phyloP scores from a whole-genome alignment of 805 yeast species.

The Phaffomyces thermotolerans region DNA sequence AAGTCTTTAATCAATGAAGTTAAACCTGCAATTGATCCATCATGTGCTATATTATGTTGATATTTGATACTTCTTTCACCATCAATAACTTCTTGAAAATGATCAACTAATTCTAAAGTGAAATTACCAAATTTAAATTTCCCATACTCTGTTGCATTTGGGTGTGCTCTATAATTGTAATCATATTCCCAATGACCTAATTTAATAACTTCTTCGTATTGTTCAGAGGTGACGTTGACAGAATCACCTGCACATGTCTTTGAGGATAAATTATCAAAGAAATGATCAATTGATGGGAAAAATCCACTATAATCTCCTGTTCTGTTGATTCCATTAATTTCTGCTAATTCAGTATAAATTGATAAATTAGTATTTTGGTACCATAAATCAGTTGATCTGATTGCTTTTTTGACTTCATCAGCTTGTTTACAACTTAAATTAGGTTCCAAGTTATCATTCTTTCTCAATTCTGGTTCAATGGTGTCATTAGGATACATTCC shows the following conservation, averaged over 20 bases:
- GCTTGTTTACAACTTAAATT: constrained; percentile 29
- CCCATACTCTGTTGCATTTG: constrained; percentile 30
- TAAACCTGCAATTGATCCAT: constrained; percentile 31
- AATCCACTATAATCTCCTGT: constrained; percentile 15
- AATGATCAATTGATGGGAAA: constrained; percentile 33
- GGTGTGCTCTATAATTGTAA: constrained; percentile 28
- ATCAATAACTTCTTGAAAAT: constrained; percentile 22
- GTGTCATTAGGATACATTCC: constrained; percentile 32
- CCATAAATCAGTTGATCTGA: constrained; percentile 29
- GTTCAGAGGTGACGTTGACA: constrained; percentile 24
- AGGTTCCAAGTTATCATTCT: constrained; percentile 32
- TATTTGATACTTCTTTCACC: constrained; percentile 19
- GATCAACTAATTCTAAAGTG: constrained; percentile 29
- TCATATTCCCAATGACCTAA: constrained; percentile 40
- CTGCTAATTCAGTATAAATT: constrained; percentile 21
- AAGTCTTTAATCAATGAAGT: constrained; percentile 29
- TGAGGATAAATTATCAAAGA: constrained; percentile 34
- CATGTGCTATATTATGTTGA: constrained; percentile 5
- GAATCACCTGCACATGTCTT: constrained; percentile 33
- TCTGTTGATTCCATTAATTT: constrained; percentile 17
- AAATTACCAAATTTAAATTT: constrained; percentile 30
- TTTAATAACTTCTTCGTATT: constrained; percentile 34
- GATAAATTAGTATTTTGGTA: constrained; percentile 27
- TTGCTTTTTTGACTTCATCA: constrained; percentile 18
- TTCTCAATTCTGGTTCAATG: constrained; percentile 27